Percentiles rank a stretch among this genome's conserved stretches.
phyloP scores from a whole-genome alignment of 352 stramenopile species.

The Saprolegnia diclina region DNA sequence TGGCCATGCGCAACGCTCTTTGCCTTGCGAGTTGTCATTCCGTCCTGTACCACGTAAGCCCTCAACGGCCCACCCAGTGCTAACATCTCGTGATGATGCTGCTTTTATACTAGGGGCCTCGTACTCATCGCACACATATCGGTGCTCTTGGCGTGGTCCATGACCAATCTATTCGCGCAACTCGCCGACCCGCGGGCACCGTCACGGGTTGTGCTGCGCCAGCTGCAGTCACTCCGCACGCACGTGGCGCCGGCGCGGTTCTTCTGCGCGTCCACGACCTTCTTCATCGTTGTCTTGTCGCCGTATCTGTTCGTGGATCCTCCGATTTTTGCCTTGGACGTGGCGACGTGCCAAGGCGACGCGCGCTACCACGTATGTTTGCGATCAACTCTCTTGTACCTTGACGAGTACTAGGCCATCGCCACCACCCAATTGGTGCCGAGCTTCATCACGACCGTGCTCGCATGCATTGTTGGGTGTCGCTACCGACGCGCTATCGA shows the following conservation, averaged over 20 bases:
- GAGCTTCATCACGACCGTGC: not conserved
- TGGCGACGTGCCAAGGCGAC: not conserved
- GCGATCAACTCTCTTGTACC: not conserved
- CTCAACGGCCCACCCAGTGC: too few species aligned
- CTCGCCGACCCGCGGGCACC: not conserved
- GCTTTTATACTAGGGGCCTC: not conserved
- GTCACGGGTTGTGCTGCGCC: not conserved
- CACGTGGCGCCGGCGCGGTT: not conserved
- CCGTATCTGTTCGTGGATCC: not conserved
- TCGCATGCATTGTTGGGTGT: not conserved
- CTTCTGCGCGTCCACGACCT: too few species aligned
- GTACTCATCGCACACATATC: not conserved
- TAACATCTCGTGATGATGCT: too few species aligned
- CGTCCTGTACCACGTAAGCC: not conserved
- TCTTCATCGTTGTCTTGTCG: not conserved
- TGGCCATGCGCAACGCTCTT: not conserved
- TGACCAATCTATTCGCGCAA: not conserved
- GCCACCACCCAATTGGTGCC: not conserved
- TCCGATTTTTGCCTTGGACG: not conserved
- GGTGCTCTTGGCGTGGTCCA: not conserved
- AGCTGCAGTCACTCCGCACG: not conserved
- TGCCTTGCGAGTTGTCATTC: not conserved
- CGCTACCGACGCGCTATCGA: not conserved
- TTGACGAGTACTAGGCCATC: too few species aligned
- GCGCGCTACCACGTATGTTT: not conserved